A percentile compares a stretch with the other conserved stretches of the same genome.
Evolutionary conservation across 148 eudicot genomes (phyloP).

Genomic region (Simmondsia chinensis): DNA sequence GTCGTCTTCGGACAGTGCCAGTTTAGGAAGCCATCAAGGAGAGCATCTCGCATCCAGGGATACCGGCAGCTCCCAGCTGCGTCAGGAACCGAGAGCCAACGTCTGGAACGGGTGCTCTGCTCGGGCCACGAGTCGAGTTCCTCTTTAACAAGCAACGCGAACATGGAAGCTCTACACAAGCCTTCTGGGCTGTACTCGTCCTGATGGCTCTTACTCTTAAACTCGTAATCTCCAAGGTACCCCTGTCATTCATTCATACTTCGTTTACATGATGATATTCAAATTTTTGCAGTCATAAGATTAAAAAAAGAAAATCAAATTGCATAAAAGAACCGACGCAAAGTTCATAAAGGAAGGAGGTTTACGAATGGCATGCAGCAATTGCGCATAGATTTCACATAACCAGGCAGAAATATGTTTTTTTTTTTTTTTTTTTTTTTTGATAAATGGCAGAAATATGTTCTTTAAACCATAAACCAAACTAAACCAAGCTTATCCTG

Average conservation of each 20-base stretch:
- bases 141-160: constrained; percentile 46
- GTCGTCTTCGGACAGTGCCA: constrained; percentile 27
- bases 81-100: constrained; percentile 36
- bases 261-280: no score
- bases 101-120: constrained; percentile 32
- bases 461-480: no score
- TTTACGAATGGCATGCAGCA: no score
- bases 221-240: constrained; percentile 32
- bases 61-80: constrained; percentile 43
- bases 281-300: no score
- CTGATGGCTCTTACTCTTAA: constrained; percentile 47
- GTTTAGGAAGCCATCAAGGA: constrained; percentile 33
- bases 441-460: no score
- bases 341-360: no score
- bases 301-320: neutral
- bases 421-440: no score
- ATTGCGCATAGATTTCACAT: no score
- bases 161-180: constrained; percentile 47
- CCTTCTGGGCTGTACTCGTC: constrained; percentile 47
- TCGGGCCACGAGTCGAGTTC: constrained; percentile 55
- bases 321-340: no score
- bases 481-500: no score
- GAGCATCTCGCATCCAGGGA: constrained; percentile 55
- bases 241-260: no score
- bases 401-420: no score